Base-by-base conservation (phyloP, 2,329 filamentous ascomycete genomes). In the Truncatella angustata region DNA sequence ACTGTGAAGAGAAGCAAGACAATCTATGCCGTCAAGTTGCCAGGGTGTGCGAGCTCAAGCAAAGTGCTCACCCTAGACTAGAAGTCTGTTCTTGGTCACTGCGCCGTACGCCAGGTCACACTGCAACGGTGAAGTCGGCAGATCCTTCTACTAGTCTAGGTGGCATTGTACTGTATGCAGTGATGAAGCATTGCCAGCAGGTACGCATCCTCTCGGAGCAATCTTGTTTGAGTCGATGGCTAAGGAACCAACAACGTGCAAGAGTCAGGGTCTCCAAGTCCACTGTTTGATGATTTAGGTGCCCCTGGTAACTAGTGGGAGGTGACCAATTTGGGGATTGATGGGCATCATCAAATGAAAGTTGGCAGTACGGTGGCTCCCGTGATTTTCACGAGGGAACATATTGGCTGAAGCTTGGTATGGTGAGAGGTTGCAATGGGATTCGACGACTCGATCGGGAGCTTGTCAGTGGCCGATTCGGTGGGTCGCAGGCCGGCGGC, bases 401-500 rank as follows among this genome's bases (percentile, higher is more conserved):
- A 39, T 26, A 37, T 37, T 36, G 32, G 32, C 21, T 23, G 16
- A 28, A 49, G 20, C 32, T 49, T 49, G 32, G 45, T 24, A 20
- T 14, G 14, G 24, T n/a, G 18, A 14, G 21, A 36, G 45, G 32
- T 36, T 18, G 32, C 21, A 12, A 36, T 26, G 5, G 45, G 45
- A 49, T 49, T 49, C 45, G 45, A 37, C 32, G 28, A 20, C 12
- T 18, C 24, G n/a, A 18, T 21, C 18, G 32, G 32, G 34, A 36
- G 30, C 34, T 36, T 49, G 32, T n/a, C 34, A 21, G 21, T 50
- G n/a, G 36, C 18, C 14, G 26, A 42, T 35, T 28, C 40, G 28
- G 40, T 14, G 36, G 47, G 35, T 42, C 24, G 37, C 37, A 42
- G 12, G 36, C 36, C 32, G 34, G 47, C 47, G 47, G 35, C 35